Conservation (phyloP, 1,139 yeast species). For the Yamadazyma songkhlaensis region DNA sequence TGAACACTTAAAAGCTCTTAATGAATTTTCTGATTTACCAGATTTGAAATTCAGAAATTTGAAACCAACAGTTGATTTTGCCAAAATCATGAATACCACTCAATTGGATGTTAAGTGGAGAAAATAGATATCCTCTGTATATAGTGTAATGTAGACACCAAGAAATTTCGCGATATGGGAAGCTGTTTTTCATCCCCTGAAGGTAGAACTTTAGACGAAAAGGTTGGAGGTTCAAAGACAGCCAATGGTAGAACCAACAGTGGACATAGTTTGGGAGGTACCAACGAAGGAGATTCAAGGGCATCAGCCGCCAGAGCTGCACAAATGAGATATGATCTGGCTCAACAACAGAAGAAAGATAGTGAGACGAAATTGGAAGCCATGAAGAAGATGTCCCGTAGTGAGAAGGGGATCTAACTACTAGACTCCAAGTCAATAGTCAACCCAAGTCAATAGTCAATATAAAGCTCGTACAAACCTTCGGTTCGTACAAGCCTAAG, state of each 20-base stretch:
- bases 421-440: not conserved
- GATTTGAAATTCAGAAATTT: conserved; percentile 21
- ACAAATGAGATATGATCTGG: conserved; percentile 27
- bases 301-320: conserved; percentile 40
- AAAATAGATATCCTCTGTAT: not conserved
- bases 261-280: conserved; percentile 11
- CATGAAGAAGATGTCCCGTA: conserved; percentile 27
- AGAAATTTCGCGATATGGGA: conserved; percentile 14
- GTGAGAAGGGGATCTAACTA: conserved; percentile 26
- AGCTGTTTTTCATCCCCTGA: conserved; percentile 16
- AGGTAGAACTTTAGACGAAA: not conserved
- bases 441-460: not conserved
- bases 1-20: conserved; percentile 6
- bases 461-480: no score
- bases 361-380: conserved; percentile 29
- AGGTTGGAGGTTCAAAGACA: not conserved
- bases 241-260: not conserved
- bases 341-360: conserved; percentile 21
- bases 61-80: conserved; percentile 28
- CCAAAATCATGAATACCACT: conserved; percentile 3
- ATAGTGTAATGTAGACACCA: not conserved
- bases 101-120: not conserved
- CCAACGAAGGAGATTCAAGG: conserved; percentile 4
- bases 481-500: no score
- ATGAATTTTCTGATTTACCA: conserved; percentile 6